Base-by-base conservation (phyloP, 805 yeast species). In the Naumovozyma castellii region DNA sequence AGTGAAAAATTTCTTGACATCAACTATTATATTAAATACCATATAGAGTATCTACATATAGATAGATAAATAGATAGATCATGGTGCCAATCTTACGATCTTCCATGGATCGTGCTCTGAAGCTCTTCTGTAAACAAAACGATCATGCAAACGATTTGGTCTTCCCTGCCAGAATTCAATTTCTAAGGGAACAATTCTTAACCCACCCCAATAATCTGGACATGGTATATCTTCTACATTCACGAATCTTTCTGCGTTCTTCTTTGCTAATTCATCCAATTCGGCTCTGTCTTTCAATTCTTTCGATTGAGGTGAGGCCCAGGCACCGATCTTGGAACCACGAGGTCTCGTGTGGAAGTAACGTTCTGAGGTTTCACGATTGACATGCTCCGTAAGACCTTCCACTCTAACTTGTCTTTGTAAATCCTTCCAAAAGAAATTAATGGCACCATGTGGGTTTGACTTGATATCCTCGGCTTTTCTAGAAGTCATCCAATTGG, bases 131-230 rank as follows among this genome's bases (percentile, higher is more conserved):
- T 72, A 88, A 12, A 79, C 75, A 37, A 88, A 68, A 50, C 98
- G 75, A 61, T 92, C 98, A 61, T 92, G 98, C 38, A 90, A 68
- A 59, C 98, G 75, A 55, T 84, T 80, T 43, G 73, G 70, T 47
- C 98, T 77, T 14, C 98, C 98, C 66, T 92, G 98, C 97, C 97
- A 92, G 57, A 90, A 92, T 65, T 92, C 98, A 48, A 90, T 73
- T 56, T 86, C 95, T 35, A 84, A 65, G 4, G 98, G 98, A 32
- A 82, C 77, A 14, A 92, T 71, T 54, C 95, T 72, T 37, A 92
- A 58, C 0, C 98, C 98, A 40, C 97, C 98, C 98, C 98, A 92
- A 58, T 68, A 80, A 28, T 84, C 88, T 13, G 98, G 98, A 47
- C 94, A 82, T 20, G 94, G 94, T 34, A 92, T 76, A 30, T 78